Evolutionary conservation across 2,329 filamentous ascomycete species (phyloP), one percentile per base, ranked within the genome.

Genomic region (Ophiostoma quercus): DNA sequence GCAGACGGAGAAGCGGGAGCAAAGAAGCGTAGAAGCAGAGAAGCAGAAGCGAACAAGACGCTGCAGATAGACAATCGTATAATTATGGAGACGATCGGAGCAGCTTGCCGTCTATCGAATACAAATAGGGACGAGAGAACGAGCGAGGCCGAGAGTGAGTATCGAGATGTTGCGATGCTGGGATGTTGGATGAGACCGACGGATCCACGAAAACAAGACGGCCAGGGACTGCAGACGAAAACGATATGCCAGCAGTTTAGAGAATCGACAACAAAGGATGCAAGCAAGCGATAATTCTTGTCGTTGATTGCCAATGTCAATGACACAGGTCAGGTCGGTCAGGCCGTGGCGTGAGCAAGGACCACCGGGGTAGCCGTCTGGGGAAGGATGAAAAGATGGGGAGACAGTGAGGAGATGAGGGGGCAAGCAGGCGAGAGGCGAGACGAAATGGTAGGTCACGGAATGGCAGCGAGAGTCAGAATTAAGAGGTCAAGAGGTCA

Each of bases 321-420:
- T 57, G 51, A 41, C 39, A 41, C 34, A 14, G n/a, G 22, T 29
- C 8, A 25, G n/a, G 51, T 57, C 57, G 25, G 57, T 62, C 57
- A 32, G 12, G 57, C 57, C 25, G 57, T 62, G 57, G 57, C 25
- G 57, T 62, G 57, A 34, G 57, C 57, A 62, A 32, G 57, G 57
- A 34, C 57, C 57, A 62, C 57, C 57, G 25, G 57, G 25, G 57
- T 62, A 62, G 25, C n/a, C 51, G 22, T 62, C 57, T 62, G 57
- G 57, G 57, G 57, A 62, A 62, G 57, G 14, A 25, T 32, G 57
- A 25, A 16, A 32, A 62, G 57, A 62, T 62, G 57, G 25, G 57
- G 22, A 62, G 57, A 62, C 25, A 19, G 57, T 14, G 39, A 41
- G 39, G 39, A 41, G 39, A 41, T 41, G 39, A 41, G 39, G 39